Evolutionary conservation across 1,284 basidiomycete species (phyloP).

Genomic region (Cutaneotrichosporon arboriforme): DNA sequence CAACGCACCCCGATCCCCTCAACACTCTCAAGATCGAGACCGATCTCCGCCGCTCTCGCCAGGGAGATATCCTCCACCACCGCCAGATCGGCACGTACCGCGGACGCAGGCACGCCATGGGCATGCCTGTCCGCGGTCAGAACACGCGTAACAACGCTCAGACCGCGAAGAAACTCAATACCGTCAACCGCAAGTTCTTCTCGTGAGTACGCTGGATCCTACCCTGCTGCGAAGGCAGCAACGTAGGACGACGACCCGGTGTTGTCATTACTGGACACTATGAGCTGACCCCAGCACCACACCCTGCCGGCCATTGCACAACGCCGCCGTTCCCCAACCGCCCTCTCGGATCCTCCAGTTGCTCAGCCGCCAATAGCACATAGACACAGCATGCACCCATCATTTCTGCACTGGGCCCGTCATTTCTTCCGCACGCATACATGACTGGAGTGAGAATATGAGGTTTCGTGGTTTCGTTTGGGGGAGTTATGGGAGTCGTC

Average conservation of each 20-base stretch:
- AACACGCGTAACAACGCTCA: slow-evolving; percentile 52
- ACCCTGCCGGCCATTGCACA: not conserved
- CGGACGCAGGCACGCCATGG: slow-evolving; percentile 52
- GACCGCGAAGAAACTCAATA: slow-evolving; percentile 53
- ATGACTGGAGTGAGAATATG: not conserved
- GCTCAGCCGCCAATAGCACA: slow-evolving; percentile 16
- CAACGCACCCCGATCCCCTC: slow-evolving; percentile 40
- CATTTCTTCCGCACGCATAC: not conserved
- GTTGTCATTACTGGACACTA: too few species aligned
- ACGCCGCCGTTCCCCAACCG: slow-evolving; percentile 14
- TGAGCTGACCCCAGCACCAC: too few species aligned
- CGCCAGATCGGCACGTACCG: slow-evolving; percentile 52
- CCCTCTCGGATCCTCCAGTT: slow-evolving; percentile 18
- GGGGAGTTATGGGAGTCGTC: not conserved
- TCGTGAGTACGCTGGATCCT: too few species aligned
- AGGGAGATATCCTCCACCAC: slow-evolving; percentile 53
- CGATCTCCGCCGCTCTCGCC: slow-evolving; percentile 50
- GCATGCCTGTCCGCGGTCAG: slow-evolving; percentile 55
- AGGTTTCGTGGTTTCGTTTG: not conserved
- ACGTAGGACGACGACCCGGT: too few species aligned
- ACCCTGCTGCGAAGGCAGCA: too few species aligned
- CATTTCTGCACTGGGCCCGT: not conserved
- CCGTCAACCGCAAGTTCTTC: not conserved
- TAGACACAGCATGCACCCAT: slow-evolving; percentile 9
- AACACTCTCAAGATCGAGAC: slow-evolving; percentile 52